Evolutionary conservation across 352 stramenopile genomes (phyloP), one percentile per base, ranked within the genome.

Genomic region (Aphanomyces invadans): DNA sequence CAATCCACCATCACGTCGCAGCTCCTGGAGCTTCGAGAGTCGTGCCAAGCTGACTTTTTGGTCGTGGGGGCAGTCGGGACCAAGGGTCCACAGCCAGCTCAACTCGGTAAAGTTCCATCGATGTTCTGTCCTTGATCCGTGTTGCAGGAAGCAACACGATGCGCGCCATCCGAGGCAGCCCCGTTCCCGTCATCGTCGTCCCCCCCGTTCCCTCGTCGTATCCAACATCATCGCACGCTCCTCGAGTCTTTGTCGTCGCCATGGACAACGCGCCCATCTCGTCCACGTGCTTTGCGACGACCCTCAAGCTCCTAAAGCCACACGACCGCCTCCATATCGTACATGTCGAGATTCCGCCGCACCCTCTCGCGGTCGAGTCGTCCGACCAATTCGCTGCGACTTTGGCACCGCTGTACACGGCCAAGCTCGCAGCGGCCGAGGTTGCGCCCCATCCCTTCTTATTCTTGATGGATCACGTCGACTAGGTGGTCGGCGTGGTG

Each of bases 241-340:
- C 49, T 11, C 49, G 49, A 12, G 23, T 52, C 23, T 64, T 64
- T 52, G 55, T 64, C 5, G 55, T 51, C 2, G 55, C 55, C 4
- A 31, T 64, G 19, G 55, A 64, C 55, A 57, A 57, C 29, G 32
- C 49, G 5, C 17, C 49, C 49, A 57, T 57, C 19, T n/a, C 49
- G 21, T 31, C 4, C 21, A 38, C 15, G 36, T 64, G 55, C 36
- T 64, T 64, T 46, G 11, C 17, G 17, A 52, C 15, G 32, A 38
- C 55, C 10, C 55, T 64, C 33, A 64, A 64, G 36, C 55, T 64
- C 4, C n/a, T 64, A 32, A 32, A 64, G 15, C 55, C 55, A 2
- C 23, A 21, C 10, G 55, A 64, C 39, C 19, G 11, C 4, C 39
- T 64, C 1, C 55, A 64, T 38, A 25, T 64, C 55, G n/a, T 64